A percentile compares a stretch with the other conserved stretches of the same genome.
Evolutionary conservation across 805 yeast genomes (phyloP).

Genomic region (Phaffomyces opuntiae): DNA sequence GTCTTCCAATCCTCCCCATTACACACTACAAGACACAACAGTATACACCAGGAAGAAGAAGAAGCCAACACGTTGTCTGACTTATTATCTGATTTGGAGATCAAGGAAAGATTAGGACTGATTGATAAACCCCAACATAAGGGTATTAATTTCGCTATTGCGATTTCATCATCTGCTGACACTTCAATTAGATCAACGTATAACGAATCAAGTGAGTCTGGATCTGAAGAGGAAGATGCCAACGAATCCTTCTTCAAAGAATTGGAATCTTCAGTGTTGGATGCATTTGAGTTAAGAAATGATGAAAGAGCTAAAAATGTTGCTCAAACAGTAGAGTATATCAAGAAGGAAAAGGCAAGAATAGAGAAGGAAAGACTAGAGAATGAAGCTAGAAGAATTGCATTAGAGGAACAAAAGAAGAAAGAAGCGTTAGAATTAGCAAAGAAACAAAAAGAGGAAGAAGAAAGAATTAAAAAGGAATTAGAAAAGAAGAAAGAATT

Average conservation of each 20-base stretch:
- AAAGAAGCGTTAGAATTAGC: slow-evolving; percentile 6
- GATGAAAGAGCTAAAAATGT: slow-evolving; percentile 12
- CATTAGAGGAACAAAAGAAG: slow-evolving; percentile 14
- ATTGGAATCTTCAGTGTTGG: slow-evolving; percentile 7
- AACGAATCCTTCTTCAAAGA: slow-evolving; percentile 8
- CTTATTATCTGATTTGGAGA: slow-evolving; percentile 12
- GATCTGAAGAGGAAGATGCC: not conserved
- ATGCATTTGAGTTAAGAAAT: not conserved
- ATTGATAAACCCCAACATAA: not conserved
- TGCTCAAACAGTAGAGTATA: slow-evolving; percentile 12
- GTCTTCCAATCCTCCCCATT: not conserved
- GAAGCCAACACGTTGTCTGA: slow-evolving; percentile 4
- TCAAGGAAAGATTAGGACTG: slow-evolving; percentile 14
- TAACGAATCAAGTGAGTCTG: too few relatives aligned
- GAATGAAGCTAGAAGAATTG: slow-evolving; percentile 8
- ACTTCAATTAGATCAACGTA: too few relatives aligned
- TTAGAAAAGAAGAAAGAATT: slow-evolving; percentile 4
- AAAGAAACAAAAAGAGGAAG: slow-evolving; percentile 5
- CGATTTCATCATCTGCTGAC: not conserved
- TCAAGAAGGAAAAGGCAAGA: slow-evolving; percentile 9
- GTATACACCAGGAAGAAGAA: not conserved
- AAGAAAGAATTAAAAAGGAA: slow-evolving; percentile 14
- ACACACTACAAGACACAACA: too few relatives aligned
- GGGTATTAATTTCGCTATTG: not conserved
- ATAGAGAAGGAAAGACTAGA: slow-evolving; percentile 10